Base-by-base conservation (phyloP, 176 grass and related monocot genomes). In the Puccinellia tenuiflora region DNA sequence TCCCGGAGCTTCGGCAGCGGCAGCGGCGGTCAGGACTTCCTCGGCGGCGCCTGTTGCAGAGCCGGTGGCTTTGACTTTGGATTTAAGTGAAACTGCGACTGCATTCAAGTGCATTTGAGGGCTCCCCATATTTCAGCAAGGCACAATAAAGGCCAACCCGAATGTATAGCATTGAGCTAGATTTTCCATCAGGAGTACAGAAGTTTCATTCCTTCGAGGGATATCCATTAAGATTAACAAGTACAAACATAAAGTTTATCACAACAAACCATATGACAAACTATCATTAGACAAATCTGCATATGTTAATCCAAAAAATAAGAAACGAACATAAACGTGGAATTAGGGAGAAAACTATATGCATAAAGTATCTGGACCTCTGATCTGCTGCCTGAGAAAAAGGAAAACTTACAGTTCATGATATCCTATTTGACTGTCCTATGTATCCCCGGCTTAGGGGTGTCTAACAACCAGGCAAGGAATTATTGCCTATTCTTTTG, bases 401-500 rank as follows among this genome's bases (percentile, higher is more conserved):
- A 64, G 40, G 11, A 21, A 33, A 85, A 38, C 21, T 73, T 73
- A 64, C 8, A 39, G 28, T 68, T 64, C 65, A 26, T 15, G 4
- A 72, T 30, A 86, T 67, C 20, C 66, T 77, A 71, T 61, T 42
- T 34, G 78, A 82, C 17, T 77, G 20, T 70, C 22, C 21, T 33
- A 30, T 30, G 33, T 54, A 64, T 69, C 25, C n/a, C 40, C 25
- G 64, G 33, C 60, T 62, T 68, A 77, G 63, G 26, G 45, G 54
- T 9, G 24, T 73, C 33, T 62, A 55, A 79, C 65, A 26, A 56
- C 34, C 20, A 24, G 20, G 62, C 53, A 8, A 31, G 68, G 83
- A 86, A 7, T 28, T 34, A 76, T 59, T 73, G 57, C 64, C 89
- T 88, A 98, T 28, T 85, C 68, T 75, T 98, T 98, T 73, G 67